phyloP scores from a whole-genome alignment of 306 rosid species.

The Cucurbita maxima region DNA sequence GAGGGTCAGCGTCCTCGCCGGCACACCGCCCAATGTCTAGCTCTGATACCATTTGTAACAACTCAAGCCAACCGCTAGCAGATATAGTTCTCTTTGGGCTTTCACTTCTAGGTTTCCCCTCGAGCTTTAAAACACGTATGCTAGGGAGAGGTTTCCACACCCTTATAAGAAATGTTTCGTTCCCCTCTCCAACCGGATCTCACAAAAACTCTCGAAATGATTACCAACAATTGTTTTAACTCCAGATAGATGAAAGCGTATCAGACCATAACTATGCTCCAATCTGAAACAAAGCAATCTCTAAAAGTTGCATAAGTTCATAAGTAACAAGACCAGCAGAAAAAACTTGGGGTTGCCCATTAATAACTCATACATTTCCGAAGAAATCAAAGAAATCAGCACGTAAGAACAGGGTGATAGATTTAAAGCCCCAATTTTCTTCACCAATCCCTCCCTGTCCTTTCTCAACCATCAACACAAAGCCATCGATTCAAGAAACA shows the following conservation, averaged over 20 bases:
- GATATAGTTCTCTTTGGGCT: too few relatives aligned
- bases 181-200: too few relatives aligned
- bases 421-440: background rate
- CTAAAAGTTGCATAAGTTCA: background rate
- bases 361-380: background rate
- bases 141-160: too few relatives aligned
- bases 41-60: too few relatives aligned
- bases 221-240: background rate
- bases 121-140: too few relatives aligned
- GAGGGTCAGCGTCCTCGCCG: too few relatives aligned
- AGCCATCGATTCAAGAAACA: background rate
- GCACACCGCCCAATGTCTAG: too few relatives aligned
- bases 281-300: background rate
- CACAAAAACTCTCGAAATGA: background rate
- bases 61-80: too few relatives aligned
- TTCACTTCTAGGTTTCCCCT: too few relatives aligned
- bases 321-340: background rate
- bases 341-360: background rate
- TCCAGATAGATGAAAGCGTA: background rate
- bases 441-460: background rate
- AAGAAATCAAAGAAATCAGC: background rate
- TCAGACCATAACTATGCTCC: background rate
- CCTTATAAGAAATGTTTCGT: too few relatives aligned
- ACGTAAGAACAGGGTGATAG: background rate
- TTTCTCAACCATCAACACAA: background rate